These are phyloP conservation scores for Blastobotrys persicus DNA, from an alignment of 1,139 yeast genomes.

Conservation along the genomic window DNA sequence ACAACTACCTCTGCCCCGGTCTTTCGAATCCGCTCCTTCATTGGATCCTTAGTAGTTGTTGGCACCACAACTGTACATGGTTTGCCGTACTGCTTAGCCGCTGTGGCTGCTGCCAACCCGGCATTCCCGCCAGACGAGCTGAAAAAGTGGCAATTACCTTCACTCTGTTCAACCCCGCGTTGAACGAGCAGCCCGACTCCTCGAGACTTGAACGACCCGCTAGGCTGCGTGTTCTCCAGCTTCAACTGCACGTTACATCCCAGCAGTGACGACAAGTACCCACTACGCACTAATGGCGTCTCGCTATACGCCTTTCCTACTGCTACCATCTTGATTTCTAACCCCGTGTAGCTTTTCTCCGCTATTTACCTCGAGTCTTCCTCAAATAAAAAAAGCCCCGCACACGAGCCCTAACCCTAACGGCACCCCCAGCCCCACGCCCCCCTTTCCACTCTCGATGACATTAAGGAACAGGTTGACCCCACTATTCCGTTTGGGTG, in stretches of 20 bases:
- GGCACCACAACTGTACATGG: conserved; percentile 71
- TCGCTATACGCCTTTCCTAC: conserved; percentile 20
- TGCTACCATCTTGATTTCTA: too few species aligned
- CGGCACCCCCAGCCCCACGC: too few species aligned
- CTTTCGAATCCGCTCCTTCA: conserved; percentile 42
- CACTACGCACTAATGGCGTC: conserved; percentile 34
- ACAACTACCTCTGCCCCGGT: conserved; percentile 56
- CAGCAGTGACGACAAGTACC: conserved; percentile 29
- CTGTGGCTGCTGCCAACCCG: conserved; percentile 70
- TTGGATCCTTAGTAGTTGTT: conserved; percentile 42
- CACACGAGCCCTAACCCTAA: too few species aligned
- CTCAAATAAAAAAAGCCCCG: too few species aligned
- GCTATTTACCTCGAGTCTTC: too few species aligned
- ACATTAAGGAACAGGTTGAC: too few species aligned
- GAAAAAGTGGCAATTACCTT: conserved; percentile 46
- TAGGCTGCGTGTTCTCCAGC: conserved; percentile 65
- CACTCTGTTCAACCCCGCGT: conserved; percentile 16
- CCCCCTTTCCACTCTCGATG: too few species aligned
- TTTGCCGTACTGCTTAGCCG: conserved; percentile 47
- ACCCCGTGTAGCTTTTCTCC: too few species aligned
- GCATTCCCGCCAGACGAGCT: conserved; percentile 80
- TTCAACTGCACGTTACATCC: conserved; percentile 55
- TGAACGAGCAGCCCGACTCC: conserved; percentile 51
- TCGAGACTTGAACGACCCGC: conserved; percentile 69
- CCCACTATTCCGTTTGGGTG: too few species aligned